Evolutionary conservation across 768 basidiomycete genomes (phyloP), one percentile per base, ranked within the genome.

Genomic region (Leccinum subgranulosum): DNA sequence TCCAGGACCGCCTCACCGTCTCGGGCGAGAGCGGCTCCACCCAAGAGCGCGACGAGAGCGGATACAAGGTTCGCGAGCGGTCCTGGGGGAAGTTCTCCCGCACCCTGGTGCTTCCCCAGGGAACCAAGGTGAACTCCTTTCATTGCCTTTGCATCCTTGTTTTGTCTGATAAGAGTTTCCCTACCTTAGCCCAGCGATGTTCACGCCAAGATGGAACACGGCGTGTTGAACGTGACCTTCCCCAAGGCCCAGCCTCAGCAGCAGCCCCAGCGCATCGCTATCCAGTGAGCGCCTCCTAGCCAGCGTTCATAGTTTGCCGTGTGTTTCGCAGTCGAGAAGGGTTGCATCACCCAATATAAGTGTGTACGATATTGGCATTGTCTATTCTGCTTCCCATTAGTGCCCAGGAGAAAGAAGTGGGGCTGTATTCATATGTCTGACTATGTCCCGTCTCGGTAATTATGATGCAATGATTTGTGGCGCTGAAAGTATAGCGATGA

Each of bases 1-100:
- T 79, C 57, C 75, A 79, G 58, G 77, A 79, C 57, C 70, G 75
- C 2, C 77, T 86, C 52, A 79, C 68, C 46, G 65, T 86, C 49
- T 78, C 82, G 4, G 85, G 82, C 11, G 80, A 86, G 70, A 72
- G 63, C 28, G 74, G 69, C 45, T 49, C 64, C 39, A 65, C 68
- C 10, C 52, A 67, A 10, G 61, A 78, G 25, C 70, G 69, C 33
- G 70, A 79, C 3, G 76, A 71, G 54, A 55, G 60, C 10, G 29
- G 29, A 29, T 29, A 29, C 29, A 29, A 29, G 29, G 29, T 29
- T 29, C 34, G 34, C 4, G 34, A 34, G 34, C 14, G 34, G 34
- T 34, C 34, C 6, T 34, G 34, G 34, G 34, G 34, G 5, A 34
- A 34, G 34, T 34, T 11, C 14, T 14, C 34, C 6, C 34, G 34